phyloP scores from a whole-genome alignment of 1,284 basidiomycete species.

The Moniliella sp. region DNA sequence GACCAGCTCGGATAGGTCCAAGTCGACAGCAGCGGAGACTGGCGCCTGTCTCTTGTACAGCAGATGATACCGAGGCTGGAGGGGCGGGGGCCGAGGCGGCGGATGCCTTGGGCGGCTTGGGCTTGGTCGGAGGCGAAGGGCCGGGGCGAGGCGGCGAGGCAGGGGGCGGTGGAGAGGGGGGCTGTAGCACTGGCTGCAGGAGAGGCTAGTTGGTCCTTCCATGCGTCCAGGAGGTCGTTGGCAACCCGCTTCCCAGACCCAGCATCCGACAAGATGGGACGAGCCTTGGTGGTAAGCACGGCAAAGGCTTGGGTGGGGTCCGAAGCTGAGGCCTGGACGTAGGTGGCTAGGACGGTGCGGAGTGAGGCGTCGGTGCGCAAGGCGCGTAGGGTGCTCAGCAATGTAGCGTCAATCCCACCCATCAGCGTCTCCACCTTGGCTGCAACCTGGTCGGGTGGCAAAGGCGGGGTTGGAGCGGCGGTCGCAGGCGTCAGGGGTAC shows the following conservation, averaged over 20 bases:
- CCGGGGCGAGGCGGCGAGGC: background rate
- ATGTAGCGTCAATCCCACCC: too few relatives aligned
- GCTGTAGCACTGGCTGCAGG: background rate
- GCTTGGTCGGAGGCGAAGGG: constrained; percentile 1
- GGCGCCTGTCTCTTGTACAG: background rate
- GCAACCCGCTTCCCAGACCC: constrained; percentile 12
- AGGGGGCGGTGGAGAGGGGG: background rate
- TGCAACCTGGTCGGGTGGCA: too few relatives aligned
- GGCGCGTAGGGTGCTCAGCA: too few relatives aligned
- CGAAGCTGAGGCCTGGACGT: too few relatives aligned
- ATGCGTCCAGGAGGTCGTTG: constrained; percentile 5
- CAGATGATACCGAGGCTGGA: background rate
- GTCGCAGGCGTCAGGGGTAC: too few relatives aligned
- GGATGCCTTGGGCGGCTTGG: background rate
- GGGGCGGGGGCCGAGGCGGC: background rate
- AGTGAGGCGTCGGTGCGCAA: too few relatives aligned
- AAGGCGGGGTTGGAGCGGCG: too few relatives aligned
- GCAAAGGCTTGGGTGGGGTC: too few relatives aligned
- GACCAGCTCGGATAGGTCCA: constrained; percentile 1
- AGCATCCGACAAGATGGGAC: constrained; percentile 13
- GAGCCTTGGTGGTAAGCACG: constrained; percentile 7
- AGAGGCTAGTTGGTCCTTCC: background rate
- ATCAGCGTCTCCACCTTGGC: too few relatives aligned
- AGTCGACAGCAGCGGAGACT: background rate
- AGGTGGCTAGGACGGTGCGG: too few relatives aligned